phyloP scores from a whole-genome alignment of 108 stramenopile species.

The Fragilaria radians region DNA sequence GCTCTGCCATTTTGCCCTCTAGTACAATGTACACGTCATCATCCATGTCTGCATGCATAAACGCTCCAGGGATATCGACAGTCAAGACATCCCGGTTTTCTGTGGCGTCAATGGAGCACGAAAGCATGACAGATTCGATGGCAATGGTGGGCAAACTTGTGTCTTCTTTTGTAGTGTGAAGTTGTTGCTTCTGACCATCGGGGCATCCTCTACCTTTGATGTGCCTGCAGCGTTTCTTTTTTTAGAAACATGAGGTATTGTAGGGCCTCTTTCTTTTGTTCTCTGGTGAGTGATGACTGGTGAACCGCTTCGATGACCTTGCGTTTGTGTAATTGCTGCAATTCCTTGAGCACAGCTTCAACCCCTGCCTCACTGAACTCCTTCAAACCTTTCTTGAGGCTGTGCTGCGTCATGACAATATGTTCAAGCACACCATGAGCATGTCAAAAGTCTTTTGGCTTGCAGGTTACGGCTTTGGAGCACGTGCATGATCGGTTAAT shows the following conservation, averaged over 20 bases:
- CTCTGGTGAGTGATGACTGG: conserved; percentile 9
- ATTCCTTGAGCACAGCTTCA: conserved; percentile 22
- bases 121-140: conserved; percentile 19
- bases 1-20: conserved; percentile 10
- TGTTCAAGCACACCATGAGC: not conserved
- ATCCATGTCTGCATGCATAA: conserved; percentile 25
- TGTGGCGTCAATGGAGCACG: conserved; percentile 22
- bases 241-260: conserved; percentile 15
- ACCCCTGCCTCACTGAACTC: conserved; percentile 24
- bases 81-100: conserved; percentile 20
- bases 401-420: not conserved
- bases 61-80: conserved; percentile 30
- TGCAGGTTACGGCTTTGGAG: too few species aligned
- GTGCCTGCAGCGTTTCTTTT: not conserved
- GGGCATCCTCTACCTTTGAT: conserved; percentile 27
- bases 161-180: conserved; percentile 20
- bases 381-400: conserved; percentile 19
- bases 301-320: conserved; percentile 13
- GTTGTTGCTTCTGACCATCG: conserved; percentile 28
- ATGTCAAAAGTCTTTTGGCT: not conserved
- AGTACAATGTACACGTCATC: conserved; percentile 9
- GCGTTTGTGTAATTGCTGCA: conserved; percentile 31
- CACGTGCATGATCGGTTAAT: too few species aligned
- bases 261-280: conserved; percentile 19
- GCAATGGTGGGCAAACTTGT: conserved; percentile 28